A percentile compares a stretch with the other conserved stretches of the same genome.
Evolutionary conservation across 1,139 yeast genomes (phyloP).

Genomic region (Magnusiomyces suaveolens): DNA sequence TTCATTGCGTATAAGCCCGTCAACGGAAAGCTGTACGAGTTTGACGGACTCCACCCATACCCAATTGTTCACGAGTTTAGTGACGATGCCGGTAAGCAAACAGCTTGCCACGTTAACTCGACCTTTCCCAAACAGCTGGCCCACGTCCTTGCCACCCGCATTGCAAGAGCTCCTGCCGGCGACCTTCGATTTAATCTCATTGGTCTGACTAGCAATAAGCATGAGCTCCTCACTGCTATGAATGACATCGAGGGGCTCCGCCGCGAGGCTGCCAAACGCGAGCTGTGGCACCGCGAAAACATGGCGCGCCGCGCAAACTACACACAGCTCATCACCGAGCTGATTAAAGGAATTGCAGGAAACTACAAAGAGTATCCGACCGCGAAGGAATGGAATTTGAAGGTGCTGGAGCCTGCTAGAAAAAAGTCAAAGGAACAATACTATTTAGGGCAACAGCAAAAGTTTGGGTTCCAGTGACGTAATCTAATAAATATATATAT

Average conservation of each 20-base stretch:
- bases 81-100: constrained; percentile 24
- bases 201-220: constrained; percentile 47
- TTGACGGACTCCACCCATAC: constrained; percentile 54
- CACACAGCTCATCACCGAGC: constrained; percentile 43
- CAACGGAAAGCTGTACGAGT: constrained; percentile 47
- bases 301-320: constrained; percentile 47
- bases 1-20: constrained; percentile 47
- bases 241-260: constrained; percentile 36
- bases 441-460: not conserved
- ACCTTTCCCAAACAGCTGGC: constrained; percentile 25
- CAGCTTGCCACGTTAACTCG: constrained; percentile 13
- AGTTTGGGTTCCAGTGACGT: not conserved
- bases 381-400: constrained; percentile 41
- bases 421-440: constrained; percentile 11
- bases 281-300: constrained; percentile 36
- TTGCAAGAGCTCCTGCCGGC: constrained; percentile 37
- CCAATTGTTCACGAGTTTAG: constrained; percentile 43
- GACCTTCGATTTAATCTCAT: constrained; percentile 54
- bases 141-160: constrained; percentile 39
- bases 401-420: constrained; percentile 31
- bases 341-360: constrained; percentile 35
- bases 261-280: constrained; percentile 33
- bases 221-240: constrained; percentile 32
- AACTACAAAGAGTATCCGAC: constrained; percentile 16
- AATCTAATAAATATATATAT: not conserved